Percentiles rank a stretch among this genome's conserved stretches.
Evolutionary conservation across 768 basidiomycete species (phyloP).

Genomic region (Mycena vulgaris): DNA sequence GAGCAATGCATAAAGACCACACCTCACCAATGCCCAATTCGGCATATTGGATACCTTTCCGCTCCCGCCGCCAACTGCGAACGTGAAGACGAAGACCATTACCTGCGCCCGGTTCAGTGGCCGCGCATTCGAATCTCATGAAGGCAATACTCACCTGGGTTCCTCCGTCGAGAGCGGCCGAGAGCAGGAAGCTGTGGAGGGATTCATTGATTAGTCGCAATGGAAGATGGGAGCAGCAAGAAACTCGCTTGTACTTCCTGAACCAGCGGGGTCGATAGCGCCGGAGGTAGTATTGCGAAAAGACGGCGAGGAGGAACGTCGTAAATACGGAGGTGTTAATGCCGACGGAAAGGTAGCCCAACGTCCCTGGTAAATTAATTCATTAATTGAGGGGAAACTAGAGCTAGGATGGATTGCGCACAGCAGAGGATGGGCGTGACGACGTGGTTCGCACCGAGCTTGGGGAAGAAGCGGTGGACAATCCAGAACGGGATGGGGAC

Average conservation of each 20-base stretch:
- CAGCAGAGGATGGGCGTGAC: slow-evolving; percentile 64
- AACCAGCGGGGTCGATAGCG: slow-evolving; percentile 64
- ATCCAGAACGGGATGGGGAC: slow-evolving; percentile 71
- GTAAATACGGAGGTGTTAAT: slow-evolving; percentile 62
- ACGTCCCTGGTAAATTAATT: slow-evolving; percentile 51
- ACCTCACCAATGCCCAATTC: slow-evolving; percentile 57
- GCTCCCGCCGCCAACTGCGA: slow-evolving; percentile 66
- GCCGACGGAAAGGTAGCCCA: slow-evolving; percentile 65
- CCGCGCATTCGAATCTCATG: slow-evolving; percentile 60
- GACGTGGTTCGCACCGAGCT: slow-evolving; percentile 60
- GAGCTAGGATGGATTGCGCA: slow-evolving; percentile 36
- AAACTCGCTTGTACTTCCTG: slow-evolving; percentile 59
- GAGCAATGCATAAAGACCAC: too few species aligned
- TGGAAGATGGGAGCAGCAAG: too few species aligned
- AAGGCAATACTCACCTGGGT: slow-evolving; percentile 52
- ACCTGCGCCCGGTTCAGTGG: slow-evolving; percentile 58
- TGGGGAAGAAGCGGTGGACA: slow-evolving; percentile 59
- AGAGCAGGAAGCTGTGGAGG: slow-evolving; percentile 59
- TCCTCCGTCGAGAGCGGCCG: slow-evolving; percentile 55
- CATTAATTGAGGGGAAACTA: slow-evolving; percentile 35
- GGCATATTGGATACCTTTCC: slow-evolving; percentile 56
- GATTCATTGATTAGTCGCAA: too few species aligned
- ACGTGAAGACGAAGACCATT: slow-evolving; percentile 68
- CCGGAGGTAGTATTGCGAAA: slow-evolving; percentile 64
- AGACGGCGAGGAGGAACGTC: slow-evolving; percentile 59